These are phyloP conservation scores for Vitis hybrid DNA, from an alignment of 177 flowering plant genomes.

Conservation along the genomic window DNA sequence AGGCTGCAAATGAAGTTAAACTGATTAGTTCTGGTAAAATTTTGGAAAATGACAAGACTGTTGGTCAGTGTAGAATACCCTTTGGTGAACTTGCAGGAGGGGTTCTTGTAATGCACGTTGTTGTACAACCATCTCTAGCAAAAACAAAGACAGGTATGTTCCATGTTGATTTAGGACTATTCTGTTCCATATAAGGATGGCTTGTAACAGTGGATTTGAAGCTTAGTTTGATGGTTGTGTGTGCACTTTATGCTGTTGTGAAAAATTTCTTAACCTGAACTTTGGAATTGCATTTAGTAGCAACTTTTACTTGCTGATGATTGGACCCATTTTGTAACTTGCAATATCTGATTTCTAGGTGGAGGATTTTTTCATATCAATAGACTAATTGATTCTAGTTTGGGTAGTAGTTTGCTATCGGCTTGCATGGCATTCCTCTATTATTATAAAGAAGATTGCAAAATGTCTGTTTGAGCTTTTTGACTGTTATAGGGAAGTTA, in stretches of 20 bases:
- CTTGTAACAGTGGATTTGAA: background rate
- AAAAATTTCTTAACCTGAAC: no score
- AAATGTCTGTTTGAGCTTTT: no score
- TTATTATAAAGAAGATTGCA: no score
- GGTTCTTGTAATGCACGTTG: conserved; percentile 66
- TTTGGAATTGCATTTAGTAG: background rate
- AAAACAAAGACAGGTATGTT: conserved; percentile 57
- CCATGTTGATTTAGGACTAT: background rate
- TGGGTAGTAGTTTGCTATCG: no score
- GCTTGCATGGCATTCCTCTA: no score
- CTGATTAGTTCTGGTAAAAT: conserved; percentile 64
- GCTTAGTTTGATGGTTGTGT: background rate
- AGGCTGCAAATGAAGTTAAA: conserved; percentile 59
- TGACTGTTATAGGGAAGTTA: no score
- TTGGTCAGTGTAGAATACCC: conserved; percentile 58
- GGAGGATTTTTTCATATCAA: background rate
- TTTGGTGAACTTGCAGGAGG: conserved; percentile 59
- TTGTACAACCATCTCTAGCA: conserved; percentile 62
- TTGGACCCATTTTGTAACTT: no score
- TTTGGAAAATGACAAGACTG: conserved; percentile 67
- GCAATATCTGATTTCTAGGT: background rate
- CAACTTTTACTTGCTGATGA: background rate
- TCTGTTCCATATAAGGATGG: background rate
- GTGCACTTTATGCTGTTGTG: no score
- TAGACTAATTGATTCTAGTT: background rate